Base-by-base conservation (phyloP, 2,329 filamentous ascomycete genomes). In the Hymenoscyphus linearis region DNA sequence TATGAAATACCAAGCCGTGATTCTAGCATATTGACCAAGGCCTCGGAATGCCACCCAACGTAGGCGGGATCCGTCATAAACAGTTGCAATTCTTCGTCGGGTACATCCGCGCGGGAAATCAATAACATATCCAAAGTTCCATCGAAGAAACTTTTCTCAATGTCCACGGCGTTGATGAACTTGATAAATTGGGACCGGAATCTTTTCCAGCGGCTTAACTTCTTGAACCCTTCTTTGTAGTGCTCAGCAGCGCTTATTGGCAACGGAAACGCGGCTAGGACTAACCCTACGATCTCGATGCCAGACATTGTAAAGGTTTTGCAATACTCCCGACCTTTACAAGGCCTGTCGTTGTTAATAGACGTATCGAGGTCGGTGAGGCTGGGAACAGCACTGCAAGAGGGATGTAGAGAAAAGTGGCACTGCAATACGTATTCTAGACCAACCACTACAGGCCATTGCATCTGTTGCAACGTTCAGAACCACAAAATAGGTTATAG, bases 211-310 rank as follows among this genome's bases (percentile, higher is more conserved):
- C 62, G 68, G 25, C 57, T n/a, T 22, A 69, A 50, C 25, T 62
- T 60, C 58, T 70, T 68, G 55, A 66, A 68, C 12, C 69, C 67
- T 63, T 69, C 55, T 50, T 60, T 64, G 56, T 70, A 69, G 37
- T 67, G 64, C 54, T 69, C 66, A 5, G 64, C 67, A 9, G 67
- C 61, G 9, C 64, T 65, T 16, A 69, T 66, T 3, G 70, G 37
- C 2, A 70, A 60, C 2, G 65, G 69, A 12, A 69, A 66, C 1
- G 47, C 66, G 7, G 62, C 68, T 9, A 70, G 64, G 9, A 68
- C 58, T 4, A 70, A 40, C 7, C 66, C 66, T 13, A 55, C 65
- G 13, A 69, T 58, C 57, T 70, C 68, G 18, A 68, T 47, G 27
- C 67, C 67, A 50, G 65, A 66, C 67, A 69, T 69, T 9, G 31